phyloP scores from a whole-genome alignment of 495 filamentous ascomycete genomes.

The Aspergillus heteromorphus region DNA sequence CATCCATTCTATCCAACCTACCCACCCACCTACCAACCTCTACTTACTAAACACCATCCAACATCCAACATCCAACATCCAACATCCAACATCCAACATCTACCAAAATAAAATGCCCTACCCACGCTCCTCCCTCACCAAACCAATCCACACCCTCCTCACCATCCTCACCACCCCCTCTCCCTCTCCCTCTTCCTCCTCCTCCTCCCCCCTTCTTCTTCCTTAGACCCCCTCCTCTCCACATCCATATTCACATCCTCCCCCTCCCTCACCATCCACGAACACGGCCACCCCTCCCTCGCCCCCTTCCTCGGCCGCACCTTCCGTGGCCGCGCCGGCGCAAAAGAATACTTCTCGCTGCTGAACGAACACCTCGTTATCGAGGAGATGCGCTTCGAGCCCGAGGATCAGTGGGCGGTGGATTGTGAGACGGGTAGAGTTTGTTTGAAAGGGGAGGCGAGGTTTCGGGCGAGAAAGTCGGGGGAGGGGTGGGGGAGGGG shows the following conservation, averaged over 20 bases:
- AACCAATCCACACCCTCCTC: slow-evolving; percentile 37
- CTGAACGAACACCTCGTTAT: slow-evolving; percentile 37
- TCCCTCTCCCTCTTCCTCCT: slow-evolving; percentile 47
- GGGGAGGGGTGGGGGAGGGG: slow-evolving; percentile 28
- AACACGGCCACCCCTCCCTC: slow-evolving; percentile 56
- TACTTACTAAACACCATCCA: not conserved
- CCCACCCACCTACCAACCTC: not conserved
- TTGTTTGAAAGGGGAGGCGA: slow-evolving; percentile 27
- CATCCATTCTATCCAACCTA: not conserved
- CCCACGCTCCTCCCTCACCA: slow-evolving; percentile 32
- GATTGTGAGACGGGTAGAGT: slow-evolving; percentile 31
- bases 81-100: not conserved
- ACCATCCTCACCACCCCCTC: slow-evolving; percentile 30
- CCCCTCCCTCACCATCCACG: slow-evolving; percentile 38
- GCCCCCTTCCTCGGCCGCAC: slow-evolving; percentile 57
- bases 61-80: not conserved
- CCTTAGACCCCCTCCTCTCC: slow-evolving; percentile 49
- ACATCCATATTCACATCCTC: slow-evolving; percentile 19
- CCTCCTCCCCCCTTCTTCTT: slow-evolving; percentile 21
- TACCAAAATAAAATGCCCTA: slow-evolving; percentile 16
- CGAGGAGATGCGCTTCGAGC: slow-evolving; percentile 47
- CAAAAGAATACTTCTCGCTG: slow-evolving; percentile 43
- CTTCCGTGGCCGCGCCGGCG: slow-evolving; percentile 44
- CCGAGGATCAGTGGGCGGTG: slow-evolving; percentile 42
- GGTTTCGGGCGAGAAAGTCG: no score